phyloP scores from a whole-genome alignment of 2,329 filamentous ascomycete genomes.

The Tolypocladium sp. region DNA sequence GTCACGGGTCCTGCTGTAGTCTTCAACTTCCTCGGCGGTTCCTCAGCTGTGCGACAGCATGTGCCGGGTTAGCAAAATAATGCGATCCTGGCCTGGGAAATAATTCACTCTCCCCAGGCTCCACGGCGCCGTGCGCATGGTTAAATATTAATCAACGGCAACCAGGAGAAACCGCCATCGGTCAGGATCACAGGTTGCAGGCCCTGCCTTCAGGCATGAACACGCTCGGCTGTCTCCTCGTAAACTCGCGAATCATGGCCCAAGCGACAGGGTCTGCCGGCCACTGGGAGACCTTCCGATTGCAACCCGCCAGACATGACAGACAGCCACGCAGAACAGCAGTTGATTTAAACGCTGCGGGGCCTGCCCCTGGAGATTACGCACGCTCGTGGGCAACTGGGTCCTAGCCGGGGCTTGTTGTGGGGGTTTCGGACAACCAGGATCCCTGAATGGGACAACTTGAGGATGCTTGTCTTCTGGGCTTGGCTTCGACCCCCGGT shows the following conservation, averaged over 20 bases:
- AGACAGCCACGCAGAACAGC: not conserved
- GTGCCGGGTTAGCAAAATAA: not conserved
- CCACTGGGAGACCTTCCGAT: not conserved
- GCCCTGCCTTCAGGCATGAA: not conserved
- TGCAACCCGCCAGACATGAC: not conserved
- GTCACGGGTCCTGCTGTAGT: not conserved
- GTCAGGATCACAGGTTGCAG: not conserved
- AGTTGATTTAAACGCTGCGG: conserved; percentile 1
- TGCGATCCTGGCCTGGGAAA: not conserved
- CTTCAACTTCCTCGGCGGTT: not conserved
- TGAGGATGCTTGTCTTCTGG: not conserved
- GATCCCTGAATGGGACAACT: not conserved
- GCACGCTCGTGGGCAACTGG: not conserved
- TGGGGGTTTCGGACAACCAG: not conserved
- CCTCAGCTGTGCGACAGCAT: not conserved
- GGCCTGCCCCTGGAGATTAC: not conserved
- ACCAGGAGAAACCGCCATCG: not conserved
- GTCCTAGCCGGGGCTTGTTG: not conserved
- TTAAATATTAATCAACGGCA: not conserved
- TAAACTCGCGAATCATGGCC: not conserved
- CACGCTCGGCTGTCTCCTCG: not conserved
- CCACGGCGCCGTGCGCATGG: not conserved
- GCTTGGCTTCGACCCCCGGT: not conserved
- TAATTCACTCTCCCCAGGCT: not conserved
- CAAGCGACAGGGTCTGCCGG: not conserved